These are phyloP conservation scores for Metschnikowia anglica DNA, from an alignment of 805 yeast genomes.

Conservation along the genomic window DNA sequence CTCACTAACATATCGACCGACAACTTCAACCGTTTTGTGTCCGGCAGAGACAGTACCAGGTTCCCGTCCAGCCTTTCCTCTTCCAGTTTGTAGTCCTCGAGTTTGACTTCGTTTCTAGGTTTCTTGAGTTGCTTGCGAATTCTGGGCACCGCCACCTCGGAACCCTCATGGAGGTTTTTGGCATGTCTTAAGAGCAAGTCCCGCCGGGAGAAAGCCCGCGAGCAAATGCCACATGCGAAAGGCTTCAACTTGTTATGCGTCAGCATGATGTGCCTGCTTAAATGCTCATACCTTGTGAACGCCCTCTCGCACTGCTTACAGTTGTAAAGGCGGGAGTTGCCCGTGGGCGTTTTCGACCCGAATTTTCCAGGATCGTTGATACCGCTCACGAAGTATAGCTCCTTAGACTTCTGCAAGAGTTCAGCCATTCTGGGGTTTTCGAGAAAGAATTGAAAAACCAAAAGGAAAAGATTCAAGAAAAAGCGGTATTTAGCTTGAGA, in stretches of 20 bases:
- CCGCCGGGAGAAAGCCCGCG: slow-evolving; percentile 43
- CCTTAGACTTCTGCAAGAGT: slow-evolving; percentile 8
- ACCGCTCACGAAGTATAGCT: slow-evolving; percentile 13
- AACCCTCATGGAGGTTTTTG: slow-evolving; percentile 44
- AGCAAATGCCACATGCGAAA: slow-evolving; percentile 44
- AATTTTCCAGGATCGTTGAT: slow-evolving; percentile 21
- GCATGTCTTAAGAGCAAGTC: slow-evolving; percentile 46
- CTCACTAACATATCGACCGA: slow-evolving; percentile 45
- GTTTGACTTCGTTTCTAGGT: slow-evolving; percentile 5
- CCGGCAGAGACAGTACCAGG: slow-evolving; percentile 21
- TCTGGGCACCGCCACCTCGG: slow-evolving; percentile 43
- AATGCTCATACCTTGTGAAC: slow-evolving; percentile 47
- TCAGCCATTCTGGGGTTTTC: slow-evolving; percentile 7
- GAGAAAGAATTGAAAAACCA: no score
- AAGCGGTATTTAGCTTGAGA: no score
- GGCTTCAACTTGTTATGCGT: slow-evolving; percentile 48
- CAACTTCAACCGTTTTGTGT: slow-evolving; percentile 37
- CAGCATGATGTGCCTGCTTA: slow-evolving; percentile 41
- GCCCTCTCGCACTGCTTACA: slow-evolving; percentile 45
- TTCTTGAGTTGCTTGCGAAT: slow-evolving; percentile 39
- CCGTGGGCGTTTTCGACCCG: slow-evolving; percentile 45
- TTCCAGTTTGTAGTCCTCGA: no score
- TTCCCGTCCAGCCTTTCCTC: slow-evolving; percentile 1
- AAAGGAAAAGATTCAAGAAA: no score
- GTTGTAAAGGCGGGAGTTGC: slow-evolving; percentile 42